Evolutionary conservation across 1,284 basidiomycete genomes (phyloP), one percentile per base, ranked within the genome.

Genomic region (Lentinula novae-zelandiae): DNA sequence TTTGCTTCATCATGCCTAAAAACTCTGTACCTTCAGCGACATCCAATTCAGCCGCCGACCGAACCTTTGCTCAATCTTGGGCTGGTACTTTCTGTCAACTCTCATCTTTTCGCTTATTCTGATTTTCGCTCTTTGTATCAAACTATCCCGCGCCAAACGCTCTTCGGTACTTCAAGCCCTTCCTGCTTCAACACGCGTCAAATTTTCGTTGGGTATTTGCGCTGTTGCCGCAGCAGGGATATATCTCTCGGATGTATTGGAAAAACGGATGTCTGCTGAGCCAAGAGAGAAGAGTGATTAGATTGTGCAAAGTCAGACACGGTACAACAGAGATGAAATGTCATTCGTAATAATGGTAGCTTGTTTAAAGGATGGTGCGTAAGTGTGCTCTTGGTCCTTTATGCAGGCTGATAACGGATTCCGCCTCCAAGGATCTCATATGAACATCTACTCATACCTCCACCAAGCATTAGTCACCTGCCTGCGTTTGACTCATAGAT

Each of bases 141-240:
- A n/a, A 34, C 12, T 20, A 13, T 42, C 42, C 36, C 6, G 22
- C n/a, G 10, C 5, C 5, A 36, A 5, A 3, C 12, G 17, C 39
- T 22, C 39, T 39, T 27, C n/a, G 13, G 3, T 15, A 27, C 39
- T 12, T 17, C 9, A 40, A 89, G 87, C 79, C 27, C 75, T 89
- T 39, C 84, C 87, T 22, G 73, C 86, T 6, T 75, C 76, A 49
- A 85, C 85, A 31, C 82, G 87, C 33, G 75, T 87, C n/a, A 75
- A 73, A 57, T 68, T 89, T 51, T 87, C 86, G 8, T 72, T 87
- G 55, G 81, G 75, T 1, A 67, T 84, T 42, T 86, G 83, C 58
- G 73, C 76, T 1, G 69, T 87, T 44, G 85, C 82, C 8, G 71
- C 72, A 6, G 72, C 72, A 12, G 87, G 87, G 8, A 69, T 89